Conservation (phyloP, 2,329 filamentous ascomycete genomes). For the Hymenoscyphus occultus region DNA sequence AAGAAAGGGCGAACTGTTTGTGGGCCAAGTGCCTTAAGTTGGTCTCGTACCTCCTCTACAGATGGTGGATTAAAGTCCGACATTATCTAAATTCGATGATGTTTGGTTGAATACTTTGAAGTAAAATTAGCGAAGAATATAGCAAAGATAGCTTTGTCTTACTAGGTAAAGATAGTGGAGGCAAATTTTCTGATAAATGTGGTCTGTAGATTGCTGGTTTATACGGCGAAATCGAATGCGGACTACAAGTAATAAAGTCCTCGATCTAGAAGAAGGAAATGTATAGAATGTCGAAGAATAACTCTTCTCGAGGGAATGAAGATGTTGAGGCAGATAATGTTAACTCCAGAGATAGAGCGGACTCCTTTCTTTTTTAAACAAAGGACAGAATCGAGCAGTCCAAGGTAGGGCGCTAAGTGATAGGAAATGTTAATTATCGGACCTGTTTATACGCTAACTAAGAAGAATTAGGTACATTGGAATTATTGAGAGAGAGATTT, state of each 20-base stretch:
- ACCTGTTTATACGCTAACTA: background rate
- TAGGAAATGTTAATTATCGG: background rate
- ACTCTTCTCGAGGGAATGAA: background rate
- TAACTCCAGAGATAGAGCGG: background rate
- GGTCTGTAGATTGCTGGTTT: background rate
- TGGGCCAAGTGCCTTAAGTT: background rate
- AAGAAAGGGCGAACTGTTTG: constrained; percentile 1
- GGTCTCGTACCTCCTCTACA: background rate
- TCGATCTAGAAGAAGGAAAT: background rate
- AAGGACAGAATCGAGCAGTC: background rate
- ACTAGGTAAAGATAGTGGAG: background rate
- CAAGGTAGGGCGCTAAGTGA: background rate
- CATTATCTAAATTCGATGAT: background rate
- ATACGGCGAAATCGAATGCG: background rate
- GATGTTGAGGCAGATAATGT: background rate
- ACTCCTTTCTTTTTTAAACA: background rate
- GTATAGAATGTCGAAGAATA: background rate
- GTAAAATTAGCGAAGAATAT: background rate
- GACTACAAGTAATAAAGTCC: background rate
- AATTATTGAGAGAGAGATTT: background rate
- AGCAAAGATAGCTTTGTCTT: background rate
- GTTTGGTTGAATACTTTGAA: background rate
- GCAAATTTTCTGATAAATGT: background rate
- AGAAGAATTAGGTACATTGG: background rate
- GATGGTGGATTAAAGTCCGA: background rate